Evolutionary conservation across 2,329 filamentous ascomycete genomes (phyloP), one percentile per base, ranked within the genome.

Genomic region (Dryadomyces quercus-mongolicae): DNA sequence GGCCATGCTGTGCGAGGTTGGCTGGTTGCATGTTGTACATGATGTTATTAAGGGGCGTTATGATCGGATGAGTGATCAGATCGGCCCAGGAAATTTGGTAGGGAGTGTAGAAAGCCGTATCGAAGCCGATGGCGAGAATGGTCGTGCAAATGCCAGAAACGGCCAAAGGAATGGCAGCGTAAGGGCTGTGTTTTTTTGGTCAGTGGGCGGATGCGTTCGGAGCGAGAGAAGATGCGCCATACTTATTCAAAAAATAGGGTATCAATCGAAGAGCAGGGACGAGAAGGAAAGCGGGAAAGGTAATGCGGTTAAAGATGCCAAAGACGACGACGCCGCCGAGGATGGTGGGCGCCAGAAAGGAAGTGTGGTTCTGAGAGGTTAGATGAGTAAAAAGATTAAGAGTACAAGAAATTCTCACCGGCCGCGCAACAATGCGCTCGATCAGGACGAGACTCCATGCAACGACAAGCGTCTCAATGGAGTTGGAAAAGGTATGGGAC

Each of bases 401-500:
- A 42, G 6, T 15, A 15, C 8, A 16, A 16, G 5, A 40, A 18
- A 15, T 2, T 68, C 50, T 34, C 42, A 52, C 50, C 50, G 50
- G 38, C n/a, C 38, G 42, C n/a, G 85, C 83, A 48, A 86, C 75
- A 61, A 97, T 93, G 66, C 92, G 84, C 68, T 88, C 83, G 58
- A 96, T 91, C 67, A 98, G 72, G 49, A 97, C 91, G 68, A 98
- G 71, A 64, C 87, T 91, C 93, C 93, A 98, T 53, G 88, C 81
- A 52, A 98, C 90, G 51, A 92, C 78, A 62, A 98, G 74, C 2
- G 93, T 97, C 73, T 98, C 93, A 60, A 97, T 80, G 58, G 92
- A 94, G 71, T 98, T 98, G 59, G 92, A 97, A 68, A 98, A 97
- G 13, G 93, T 97, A 70, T 98, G 93, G 18, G 89, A 93, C 71